Evolutionary conservation across 1,139 yeast species (phyloP).

Genomic region (Diutina mesorugosa): DNA sequence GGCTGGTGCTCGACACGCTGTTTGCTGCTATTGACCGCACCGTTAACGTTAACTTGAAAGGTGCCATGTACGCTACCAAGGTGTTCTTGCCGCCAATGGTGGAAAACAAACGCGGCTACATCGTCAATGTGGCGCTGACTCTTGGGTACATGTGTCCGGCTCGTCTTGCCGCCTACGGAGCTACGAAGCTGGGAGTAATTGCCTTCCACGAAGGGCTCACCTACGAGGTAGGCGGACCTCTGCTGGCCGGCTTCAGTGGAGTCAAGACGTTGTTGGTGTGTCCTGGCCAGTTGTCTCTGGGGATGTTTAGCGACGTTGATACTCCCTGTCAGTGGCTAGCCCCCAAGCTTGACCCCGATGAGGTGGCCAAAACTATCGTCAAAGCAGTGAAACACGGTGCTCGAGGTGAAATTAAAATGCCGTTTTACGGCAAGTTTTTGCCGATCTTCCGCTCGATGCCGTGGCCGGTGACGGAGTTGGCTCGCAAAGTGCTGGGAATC

Average conservation of each 20-base stretch:
- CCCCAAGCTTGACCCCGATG: constrained; percentile 61
- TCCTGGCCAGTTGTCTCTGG: constrained; percentile 76
- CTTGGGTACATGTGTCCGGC: constrained; percentile 83
- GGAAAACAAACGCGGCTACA: constrained; percentile 49
- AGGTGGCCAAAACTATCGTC: constrained; percentile 50
- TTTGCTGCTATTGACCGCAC: constrained; percentile 48
- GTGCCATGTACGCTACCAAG: constrained; percentile 60
- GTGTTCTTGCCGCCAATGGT: constrained; percentile 67
- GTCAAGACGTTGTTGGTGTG: constrained; percentile 65
- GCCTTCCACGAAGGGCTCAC: constrained; percentile 77
- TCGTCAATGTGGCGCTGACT: constrained; percentile 72
- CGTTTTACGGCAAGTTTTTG: constrained; percentile 61
- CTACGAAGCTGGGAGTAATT: constrained; percentile 76
- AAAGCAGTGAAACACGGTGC: constrained; percentile 45
- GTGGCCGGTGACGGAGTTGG: constrained; percentile 50
- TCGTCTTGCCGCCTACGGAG: constrained; percentile 70
- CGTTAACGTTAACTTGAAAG: constrained; percentile 51
- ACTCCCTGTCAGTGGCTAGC: constrained; percentile 71
- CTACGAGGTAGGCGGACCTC: constrained; percentile 50
- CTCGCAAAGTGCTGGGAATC: constrained; percentile 46
- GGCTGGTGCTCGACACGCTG: constrained; percentile 37
- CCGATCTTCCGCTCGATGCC: constrained; percentile 66
- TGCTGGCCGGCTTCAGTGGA: constrained; percentile 27
- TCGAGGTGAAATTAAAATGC: constrained; percentile 58
- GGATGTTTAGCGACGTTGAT: constrained; percentile 54